phyloP scores from a whole-genome alignment of 306 rosid species.

The Astragalus glycyphyllos region DNA sequence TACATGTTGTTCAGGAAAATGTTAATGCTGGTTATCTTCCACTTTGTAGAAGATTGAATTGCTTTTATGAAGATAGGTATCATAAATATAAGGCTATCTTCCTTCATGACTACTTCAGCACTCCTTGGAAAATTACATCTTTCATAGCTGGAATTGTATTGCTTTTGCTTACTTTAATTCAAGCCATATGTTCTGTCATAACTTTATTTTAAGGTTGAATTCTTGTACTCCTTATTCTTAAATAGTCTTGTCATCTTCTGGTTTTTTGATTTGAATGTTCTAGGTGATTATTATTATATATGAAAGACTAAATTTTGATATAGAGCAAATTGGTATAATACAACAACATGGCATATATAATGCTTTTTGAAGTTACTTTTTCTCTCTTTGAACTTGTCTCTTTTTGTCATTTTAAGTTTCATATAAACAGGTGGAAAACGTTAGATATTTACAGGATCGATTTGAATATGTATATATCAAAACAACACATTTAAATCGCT shows the following conservation, averaged over 20 bases:
- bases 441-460: too few relatives aligned
- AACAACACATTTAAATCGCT: too few relatives aligned
- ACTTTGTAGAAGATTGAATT: slow-evolving; percentile 21
- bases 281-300: not conserved
- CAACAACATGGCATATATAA: too few relatives aligned
- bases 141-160: slow-evolving; percentile 32
- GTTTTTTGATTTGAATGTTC: not conserved
- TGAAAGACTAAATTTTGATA: too few relatives aligned
- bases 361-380: too few relatives aligned
- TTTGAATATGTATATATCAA: too few relatives aligned
- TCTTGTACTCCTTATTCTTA: not conserved
- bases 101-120: slow-evolving; percentile 38
- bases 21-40: slow-evolving; percentile 8
- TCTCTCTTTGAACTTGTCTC: too few relatives aligned
- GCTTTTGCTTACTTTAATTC: slow-evolving; percentile 38
- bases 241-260: not conserved
- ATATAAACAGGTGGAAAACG: not conserved
- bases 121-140: slow-evolving; percentile 43
- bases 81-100: slow-evolving; percentile 40
- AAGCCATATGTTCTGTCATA: slow-evolving; percentile 38
- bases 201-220: not conserved
- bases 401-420: not conserved
- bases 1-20: slow-evolving; percentile 40
- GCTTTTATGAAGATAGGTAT: slow-evolving; percentile 9
- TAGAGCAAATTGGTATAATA: too few relatives aligned